Base-by-base conservation (phyloP, 2,329 filamentous ascomycete genomes). In the Sclerotiophoma versabilis region DNA sequence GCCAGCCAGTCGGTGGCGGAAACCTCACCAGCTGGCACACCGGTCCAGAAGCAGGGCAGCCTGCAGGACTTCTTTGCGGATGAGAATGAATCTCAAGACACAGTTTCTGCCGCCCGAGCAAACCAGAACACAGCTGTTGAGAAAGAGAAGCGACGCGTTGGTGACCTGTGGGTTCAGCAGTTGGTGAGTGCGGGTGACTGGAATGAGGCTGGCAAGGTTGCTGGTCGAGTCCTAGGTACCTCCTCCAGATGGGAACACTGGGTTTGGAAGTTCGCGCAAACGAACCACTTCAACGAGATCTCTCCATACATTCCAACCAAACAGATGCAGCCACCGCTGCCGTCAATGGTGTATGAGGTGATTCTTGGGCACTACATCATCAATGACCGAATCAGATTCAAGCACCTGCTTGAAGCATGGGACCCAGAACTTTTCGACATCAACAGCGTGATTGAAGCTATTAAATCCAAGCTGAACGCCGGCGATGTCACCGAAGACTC, bases 111-210 rank as follows among this genome's bases (percentile, higher is more conserved):
- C n/a, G 81, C 81, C 34, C 81, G 77, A 48, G 74, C 79, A 29
- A 73, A 71, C 25, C 80, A 84, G 33, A 84, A 87, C 61, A 88
- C 88, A 0, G 84, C 86, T 0, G 85, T 88, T 0, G 90, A 95
- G 58, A 91, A 89, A 63, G 93, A 99, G 71, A 99, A 97, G 75
- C 84, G 90, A 27, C 85, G 91, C 2, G 91, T 99, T 53, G 95
- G 95, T 19, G 95, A 98, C 69, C 81, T 96, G 5, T 99, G 95
- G 95, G 83, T 99, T 27, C 87, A 93, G 57, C 91, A 96, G 66
- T 83, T 98, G 27, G 84, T 96, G 27, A 84, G 87, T 29, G 81
- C 84, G 0, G 83, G 85, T 8, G 82, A 93, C 57, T 99, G 95
- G 95, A 72, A 73, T 8, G 80, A 84, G 52, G 95, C 95, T 5